A percentile compares a stretch with the other conserved stretches of the same genome.
phyloP scores from a whole-genome alignment of 2,329 filamentous ascomycete species.

The Alternaria metachromatica region DNA sequence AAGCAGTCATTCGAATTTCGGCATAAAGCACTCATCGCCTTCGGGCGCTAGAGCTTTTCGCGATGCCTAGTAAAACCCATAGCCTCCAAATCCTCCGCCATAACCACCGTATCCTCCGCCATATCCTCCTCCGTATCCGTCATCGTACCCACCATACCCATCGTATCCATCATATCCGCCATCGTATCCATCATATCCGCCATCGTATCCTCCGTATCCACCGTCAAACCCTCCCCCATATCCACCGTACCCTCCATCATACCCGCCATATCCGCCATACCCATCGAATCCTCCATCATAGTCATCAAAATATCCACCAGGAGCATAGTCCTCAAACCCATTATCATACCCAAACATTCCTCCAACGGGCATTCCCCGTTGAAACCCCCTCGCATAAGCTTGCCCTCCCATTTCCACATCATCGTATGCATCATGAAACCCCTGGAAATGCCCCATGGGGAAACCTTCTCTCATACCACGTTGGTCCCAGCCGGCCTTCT shows the following conservation, averaged over 20 bases:
- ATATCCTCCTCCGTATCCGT: not conserved
- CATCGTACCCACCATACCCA: not conserved
- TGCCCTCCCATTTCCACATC: not conserved
- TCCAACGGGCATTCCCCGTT: not conserved
- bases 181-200: not conserved
- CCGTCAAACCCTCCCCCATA: not conserved
- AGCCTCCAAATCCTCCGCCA: not conserved
- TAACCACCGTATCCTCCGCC: not conserved
- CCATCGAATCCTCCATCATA: not conserved
- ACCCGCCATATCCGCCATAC: not conserved
- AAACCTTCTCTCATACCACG: not conserved
- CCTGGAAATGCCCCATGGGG: not conserved
- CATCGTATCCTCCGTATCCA: not conserved
- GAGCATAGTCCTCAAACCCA: not conserved
- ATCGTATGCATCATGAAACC: not conserved
- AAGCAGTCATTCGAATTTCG: not conserved
- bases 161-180: not conserved
- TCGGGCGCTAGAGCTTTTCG: not conserved
- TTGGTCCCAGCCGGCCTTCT: not conserved
- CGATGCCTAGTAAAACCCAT: not conserved
- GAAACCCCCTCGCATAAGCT: not conserved
- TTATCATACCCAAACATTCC: not conserved
- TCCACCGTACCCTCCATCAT: not conserved
- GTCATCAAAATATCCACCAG: not conserved
- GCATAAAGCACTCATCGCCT: not conserved